Conservation (phyloP, 2,329 filamentous ascomycete species). For the Fusarium bactridioides region DNA sequence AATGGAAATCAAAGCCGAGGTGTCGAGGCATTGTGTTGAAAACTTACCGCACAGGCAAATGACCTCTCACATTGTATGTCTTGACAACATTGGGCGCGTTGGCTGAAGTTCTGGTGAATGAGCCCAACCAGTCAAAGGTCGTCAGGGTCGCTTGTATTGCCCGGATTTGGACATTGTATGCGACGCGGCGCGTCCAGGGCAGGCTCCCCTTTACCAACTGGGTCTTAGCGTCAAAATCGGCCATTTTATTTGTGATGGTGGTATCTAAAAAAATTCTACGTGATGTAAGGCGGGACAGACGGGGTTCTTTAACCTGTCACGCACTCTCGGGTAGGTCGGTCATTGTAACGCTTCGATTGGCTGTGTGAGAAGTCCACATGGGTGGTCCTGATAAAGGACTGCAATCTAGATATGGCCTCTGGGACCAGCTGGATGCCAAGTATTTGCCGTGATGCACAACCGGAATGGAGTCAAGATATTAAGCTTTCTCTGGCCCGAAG, state of each 20-base stretch:
- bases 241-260: neutral
- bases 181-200: neutral
- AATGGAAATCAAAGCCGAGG: too few species aligned
- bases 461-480: neutral
- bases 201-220: neutral
- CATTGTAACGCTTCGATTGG: neutral
- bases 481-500: neutral
- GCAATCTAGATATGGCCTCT: neutral
- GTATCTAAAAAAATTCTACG: neutral
- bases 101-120: neutral
- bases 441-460: neutral
- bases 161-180: neutral
- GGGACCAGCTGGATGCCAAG: neutral
- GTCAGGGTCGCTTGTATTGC: neutral
- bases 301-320: neutral
- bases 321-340: neutral
- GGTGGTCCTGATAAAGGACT: neutral
- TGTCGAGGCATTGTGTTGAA: fast-evolving
- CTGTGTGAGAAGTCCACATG: neutral
- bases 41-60: neutral
- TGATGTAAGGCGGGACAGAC: neutral
- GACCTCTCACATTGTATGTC: neutral
- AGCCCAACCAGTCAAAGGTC: neutral
- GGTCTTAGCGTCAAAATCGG: neutral
- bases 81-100: neutral